A percentile compares a stretch with the other conserved stretches of the same genome.
phyloP scores from a whole-genome alignment of 257 asterid species.

The Solanum acaule region DNA sequence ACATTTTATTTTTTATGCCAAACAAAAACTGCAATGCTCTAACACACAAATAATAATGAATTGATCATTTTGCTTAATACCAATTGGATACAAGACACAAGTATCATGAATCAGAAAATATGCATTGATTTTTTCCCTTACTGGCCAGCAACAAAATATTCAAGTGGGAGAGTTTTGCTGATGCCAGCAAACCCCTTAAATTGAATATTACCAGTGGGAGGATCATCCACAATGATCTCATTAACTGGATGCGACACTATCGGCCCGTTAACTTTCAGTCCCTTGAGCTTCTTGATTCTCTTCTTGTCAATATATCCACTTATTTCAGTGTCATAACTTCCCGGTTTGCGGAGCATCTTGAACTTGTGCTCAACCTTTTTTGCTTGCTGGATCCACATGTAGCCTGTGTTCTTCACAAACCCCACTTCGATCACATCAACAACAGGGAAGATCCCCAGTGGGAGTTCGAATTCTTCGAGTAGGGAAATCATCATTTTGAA shows the following conservation, averaged over 20 bases:
- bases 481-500: slow-evolving; percentile 32
- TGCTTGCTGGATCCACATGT: slow-evolving; percentile 65
- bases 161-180: slow-evolving; percentile 58
- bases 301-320: slow-evolving; percentile 45
- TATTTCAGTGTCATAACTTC: slow-evolving; percentile 39
- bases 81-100: background rate
- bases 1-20: background rate
- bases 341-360: slow-evolving; percentile 55
- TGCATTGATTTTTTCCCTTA: background rate
- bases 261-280: slow-evolving; percentile 27
- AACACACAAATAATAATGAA: background rate
- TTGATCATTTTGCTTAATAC: background rate
- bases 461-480: slow-evolving; percentile 61
- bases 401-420: slow-evolving; percentile 48
- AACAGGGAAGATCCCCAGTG: slow-evolving; percentile 62
- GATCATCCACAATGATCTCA: slow-evolving; percentile 39
- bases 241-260: slow-evolving; percentile 21
- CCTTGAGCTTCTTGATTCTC: slow-evolving; percentile 66
- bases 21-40: background rate
- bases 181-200: slow-evolving; percentile 78
- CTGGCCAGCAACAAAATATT: slow-evolving; percentile 70
- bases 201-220: slow-evolving; percentile 54
- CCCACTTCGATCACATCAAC: slow-evolving; percentile 64
- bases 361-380: slow-evolving; percentile 58
- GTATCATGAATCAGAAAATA: background rate